A percentile compares a stretch with the other conserved stretches of the same genome.
phyloP scores from a whole-genome alignment of 176 grass and related monocot species.

The Saccharum officinarum region DNA sequence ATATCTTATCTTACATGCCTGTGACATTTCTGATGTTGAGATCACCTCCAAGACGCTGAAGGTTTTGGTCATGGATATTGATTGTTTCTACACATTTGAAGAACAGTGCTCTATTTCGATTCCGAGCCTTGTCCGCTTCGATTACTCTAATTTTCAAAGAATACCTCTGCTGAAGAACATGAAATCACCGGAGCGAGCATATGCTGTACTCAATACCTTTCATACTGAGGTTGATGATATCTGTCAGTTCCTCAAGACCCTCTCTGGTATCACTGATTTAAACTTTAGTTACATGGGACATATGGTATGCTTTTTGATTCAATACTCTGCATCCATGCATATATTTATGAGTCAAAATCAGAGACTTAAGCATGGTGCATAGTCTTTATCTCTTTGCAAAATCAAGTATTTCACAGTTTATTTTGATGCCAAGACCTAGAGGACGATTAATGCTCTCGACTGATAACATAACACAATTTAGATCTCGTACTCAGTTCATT shows the following conservation, averaged over 20 bases:
- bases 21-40: not conserved
- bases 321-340: too few species aligned
- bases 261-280: too few species aligned
- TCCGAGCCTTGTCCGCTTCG: not conserved
- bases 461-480: not conserved
- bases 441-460: not conserved
- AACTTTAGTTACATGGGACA: too few species aligned
- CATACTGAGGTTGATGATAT: too few species aligned
- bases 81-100: rapidly evolving
- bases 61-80: not conserved
- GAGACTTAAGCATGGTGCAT: not conserved
- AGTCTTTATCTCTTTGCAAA: not conserved
- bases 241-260: not conserved
- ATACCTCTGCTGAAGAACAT: not conserved
- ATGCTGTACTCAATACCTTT: not conserved
- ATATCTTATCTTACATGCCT: not conserved
- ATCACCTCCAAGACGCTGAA: slow-evolving; percentile 19
- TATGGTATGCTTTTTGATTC: too few species aligned
- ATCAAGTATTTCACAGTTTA: not conserved
- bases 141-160: rapidly evolving
- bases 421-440: not conserved
- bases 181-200: not conserved
- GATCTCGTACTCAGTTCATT: not conserved
- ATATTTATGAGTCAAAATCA: too few species aligned
- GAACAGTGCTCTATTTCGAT: not conserved